Base-by-base conservation (phyloP, 2,329 filamentous ascomycete genomes). In the Knoxdaviesia capensis region DNA sequence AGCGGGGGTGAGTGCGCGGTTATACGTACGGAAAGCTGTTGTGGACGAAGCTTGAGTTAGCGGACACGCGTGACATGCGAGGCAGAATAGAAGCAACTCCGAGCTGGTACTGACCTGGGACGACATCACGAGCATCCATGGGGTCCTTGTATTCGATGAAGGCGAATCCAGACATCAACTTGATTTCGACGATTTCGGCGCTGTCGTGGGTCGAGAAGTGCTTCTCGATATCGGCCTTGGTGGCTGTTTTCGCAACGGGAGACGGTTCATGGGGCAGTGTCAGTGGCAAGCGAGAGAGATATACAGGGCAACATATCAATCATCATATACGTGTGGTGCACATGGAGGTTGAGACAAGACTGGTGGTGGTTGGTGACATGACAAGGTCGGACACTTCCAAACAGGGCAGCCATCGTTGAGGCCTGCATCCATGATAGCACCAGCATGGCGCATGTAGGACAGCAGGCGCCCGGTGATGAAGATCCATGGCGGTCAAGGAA, bases 131-230 rank as follows among this genome's bases (percentile, higher is more conserved):
- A 52, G 90, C 90, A 66, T 98, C 90, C 81, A 94, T 84, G 45
- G 86, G 77, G 66, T 96, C 90, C 63, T 94, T 92, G 64, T 96
- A 98, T 63, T 98, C 90, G 59, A 98, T 94, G 69, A 98, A 98
- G 59, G 90, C 90, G 59, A 98, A 98, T 56, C 90, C 90, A 59
- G 94, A 96, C 90, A 98, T 98, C 49, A 98, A 77, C 70, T 98
- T 98, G 67, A 98, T 88, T 68, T 98, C 90, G 52, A 82, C 90
- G 59, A 98, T 96, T 61, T 94, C 86, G 61, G 90, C 90, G 53
- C 86, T 88, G 58, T 88, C 90, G 77, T 94, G 86, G 56, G 78
- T 85, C 60, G 80, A 80, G 66, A 98, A 98, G 63, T 96, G 88
- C 54, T 78, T 76, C 66, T 96, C 87, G 60, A 98, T 81, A 60